Evolutionary conservation across 768 basidiomycete species (phyloP).

Genomic region (Tricholoma furcatifolium): DNA sequence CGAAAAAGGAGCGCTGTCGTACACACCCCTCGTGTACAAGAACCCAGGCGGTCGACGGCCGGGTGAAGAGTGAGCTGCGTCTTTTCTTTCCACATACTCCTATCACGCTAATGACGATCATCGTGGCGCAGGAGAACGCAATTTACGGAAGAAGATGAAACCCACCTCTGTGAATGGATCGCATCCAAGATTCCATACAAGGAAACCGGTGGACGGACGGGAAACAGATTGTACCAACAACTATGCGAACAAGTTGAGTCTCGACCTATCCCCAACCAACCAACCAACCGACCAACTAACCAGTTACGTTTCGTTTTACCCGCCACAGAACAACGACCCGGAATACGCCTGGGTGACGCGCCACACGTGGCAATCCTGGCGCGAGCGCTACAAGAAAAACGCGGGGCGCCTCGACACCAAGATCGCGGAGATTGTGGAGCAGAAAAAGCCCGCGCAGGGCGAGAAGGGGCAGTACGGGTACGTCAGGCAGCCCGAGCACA

Average conservation of each 20-base stretch:
- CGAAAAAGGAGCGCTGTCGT: conserved; percentile 61
- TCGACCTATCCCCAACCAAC: not conserved
- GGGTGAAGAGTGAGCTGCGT: conserved; percentile 68
- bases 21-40: conserved; percentile 78
- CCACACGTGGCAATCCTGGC: conserved; percentile 90
- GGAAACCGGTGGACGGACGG: conserved; percentile 77
- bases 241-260: conserved; percentile 63
- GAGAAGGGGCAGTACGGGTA: conserved; percentile 85
- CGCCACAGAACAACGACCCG: conserved; percentile 65
- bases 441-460: conserved; percentile 65
- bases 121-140: conserved; percentile 67
- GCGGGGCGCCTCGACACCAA: conserved; percentile 60
- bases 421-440: conserved; percentile 66
- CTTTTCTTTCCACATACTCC: conserved; percentile 1
- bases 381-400: conserved; percentile 87
- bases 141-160: conserved; percentile 77
- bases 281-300: too few relatives aligned
- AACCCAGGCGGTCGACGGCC: conserved; percentile 80
- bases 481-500: conserved; percentile 69
- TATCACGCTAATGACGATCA: not conserved
- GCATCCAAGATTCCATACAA: conserved; percentile 83
- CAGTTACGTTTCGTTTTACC: too few relatives aligned
- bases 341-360: conserved; percentile 79
- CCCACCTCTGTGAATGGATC: conserved; percentile 74
- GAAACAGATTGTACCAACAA: conserved; percentile 82